phyloP scores from a whole-genome alignment of 495 filamentous ascomycete genomes.

The Aspergillus diversus region DNA sequence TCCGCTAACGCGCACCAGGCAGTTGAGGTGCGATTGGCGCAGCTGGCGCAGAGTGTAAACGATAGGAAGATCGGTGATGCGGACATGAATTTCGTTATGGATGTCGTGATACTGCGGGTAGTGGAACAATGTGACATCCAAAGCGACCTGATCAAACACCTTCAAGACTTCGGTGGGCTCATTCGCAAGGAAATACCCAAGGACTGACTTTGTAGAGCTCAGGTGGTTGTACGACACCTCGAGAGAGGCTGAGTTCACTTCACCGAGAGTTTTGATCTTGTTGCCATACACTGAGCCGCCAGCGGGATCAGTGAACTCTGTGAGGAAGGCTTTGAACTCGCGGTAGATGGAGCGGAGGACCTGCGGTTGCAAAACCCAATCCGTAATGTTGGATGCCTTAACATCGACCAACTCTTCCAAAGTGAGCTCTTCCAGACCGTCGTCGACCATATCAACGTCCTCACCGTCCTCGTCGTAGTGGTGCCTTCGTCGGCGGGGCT shows the following conservation, averaged over 20 bases:
- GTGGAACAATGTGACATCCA: constrained; percentile 91
- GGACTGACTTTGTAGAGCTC: constrained; percentile 83
- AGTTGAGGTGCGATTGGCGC: constrained; percentile 95
- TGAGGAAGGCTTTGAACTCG: constrained; percentile 97
- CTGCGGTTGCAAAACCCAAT: constrained; percentile 90
- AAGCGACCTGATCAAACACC: constrained; percentile 95
- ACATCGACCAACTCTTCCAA: constrained; percentile 91
- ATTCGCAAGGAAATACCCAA: constrained; percentile 98
- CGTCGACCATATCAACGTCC: constrained; percentile 82
- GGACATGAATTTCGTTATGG: constrained; percentile 96
- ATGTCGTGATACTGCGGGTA: constrained; percentile 98
- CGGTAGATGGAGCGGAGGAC: constrained; percentile 92
- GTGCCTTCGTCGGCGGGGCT: constrained; percentile 77
- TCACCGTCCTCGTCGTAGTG: constrained; percentile 93
- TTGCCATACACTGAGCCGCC: constrained; percentile 93
- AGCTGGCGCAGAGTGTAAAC: constrained; percentile 97
- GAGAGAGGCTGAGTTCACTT: constrained; percentile 92
- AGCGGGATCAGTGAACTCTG: constrained; percentile 86
- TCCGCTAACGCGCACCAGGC: constrained; percentile 89
- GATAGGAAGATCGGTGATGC: constrained; percentile 91
- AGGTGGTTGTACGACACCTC: constrained; percentile 97
- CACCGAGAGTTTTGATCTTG: constrained; percentile 89
- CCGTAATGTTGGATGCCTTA: constrained; percentile 88
- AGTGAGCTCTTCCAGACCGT: constrained; percentile 93
- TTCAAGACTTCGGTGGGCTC: constrained; percentile 91